phyloP scores from a whole-genome alignment of 345 rosid species.

The Eucalyptus coolabah region DNA sequence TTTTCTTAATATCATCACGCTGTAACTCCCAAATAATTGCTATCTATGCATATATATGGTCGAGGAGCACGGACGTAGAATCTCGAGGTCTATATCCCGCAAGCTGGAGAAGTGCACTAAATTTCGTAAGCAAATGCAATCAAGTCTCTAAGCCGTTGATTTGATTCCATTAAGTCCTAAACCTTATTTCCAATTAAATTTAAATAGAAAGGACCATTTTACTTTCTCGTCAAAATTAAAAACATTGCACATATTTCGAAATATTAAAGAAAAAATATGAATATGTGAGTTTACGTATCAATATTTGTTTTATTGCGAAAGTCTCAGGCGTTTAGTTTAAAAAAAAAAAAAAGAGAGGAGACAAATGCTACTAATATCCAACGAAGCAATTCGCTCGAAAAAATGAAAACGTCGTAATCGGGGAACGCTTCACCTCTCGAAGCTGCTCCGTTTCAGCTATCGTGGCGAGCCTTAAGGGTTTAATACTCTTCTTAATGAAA shows the following conservation, averaged over 20 bases:
- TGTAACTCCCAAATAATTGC: not conserved
- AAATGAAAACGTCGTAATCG: not conserved
- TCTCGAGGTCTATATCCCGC: not conserved
- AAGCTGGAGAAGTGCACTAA: not conserved
- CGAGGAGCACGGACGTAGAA: not conserved
- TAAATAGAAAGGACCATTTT: not conserved
- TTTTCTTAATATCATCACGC: not conserved
- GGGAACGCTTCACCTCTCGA: not conserved
- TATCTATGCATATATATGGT: too few relatives aligned
- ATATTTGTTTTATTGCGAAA: not conserved
- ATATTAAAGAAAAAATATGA: not conserved
- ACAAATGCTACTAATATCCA: not conserved
- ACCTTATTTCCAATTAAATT: too few relatives aligned
- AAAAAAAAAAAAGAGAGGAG: not conserved
- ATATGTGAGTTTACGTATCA: not conserved
- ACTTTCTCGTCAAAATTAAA: not conserved
- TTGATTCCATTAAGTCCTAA: not conserved
- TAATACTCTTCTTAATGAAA: not conserved
- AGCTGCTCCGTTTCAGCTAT: not conserved
- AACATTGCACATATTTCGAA: not conserved
- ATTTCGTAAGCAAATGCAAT: not conserved
- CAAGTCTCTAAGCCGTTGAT: not conserved
- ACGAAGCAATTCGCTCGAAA: not conserved
- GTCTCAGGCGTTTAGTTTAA: not conserved
- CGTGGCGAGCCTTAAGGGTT: not conserved